Evolutionary conservation across 2,329 filamentous ascomycete genomes (phyloP), one percentile per base, ranked within the genome.

Genomic region (Aspergillus versicolor): DNA sequence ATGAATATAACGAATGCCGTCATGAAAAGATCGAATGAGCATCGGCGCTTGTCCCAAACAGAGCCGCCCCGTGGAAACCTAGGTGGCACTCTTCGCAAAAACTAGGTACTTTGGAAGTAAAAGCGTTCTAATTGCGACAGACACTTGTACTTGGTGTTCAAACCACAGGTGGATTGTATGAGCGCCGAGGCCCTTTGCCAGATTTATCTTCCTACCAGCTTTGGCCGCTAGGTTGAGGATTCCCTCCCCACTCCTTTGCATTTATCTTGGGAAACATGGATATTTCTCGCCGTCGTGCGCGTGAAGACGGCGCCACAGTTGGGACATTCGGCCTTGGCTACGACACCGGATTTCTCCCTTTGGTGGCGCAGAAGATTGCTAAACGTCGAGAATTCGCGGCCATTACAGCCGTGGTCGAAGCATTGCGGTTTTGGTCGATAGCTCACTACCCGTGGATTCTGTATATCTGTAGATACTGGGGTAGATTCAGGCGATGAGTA

Each of bases 371-470:
- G 80, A 3, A 97, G 83, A 71, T 97, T 97, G 83, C 92, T 96
- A 72, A 97, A 97, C 3, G 93, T 97, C 17, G 91, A 96, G 70
- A 97, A 97, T 69, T 96, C 90, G 30, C 92, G 87, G 19, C 93
- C 93, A 68, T 97, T 96, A 80, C 93, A 97, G 11, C 92, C 93
- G 70, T 97, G 93, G 60, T 97, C 93, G 90, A 91, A 97, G 75
- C 93, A 97, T 72, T 96, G 91, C 45, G 92, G 92, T 77, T 96
- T 96, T n/a, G 91, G 91, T 63, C 90, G 84, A 65, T 86, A 87
- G 72, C 89, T 88, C 17, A 92, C 82, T 15, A 92, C 85, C 58
- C 89, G 82, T 40, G 85, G 73, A 47, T 75, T 75, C 24, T 75
- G 72, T n/a, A 68, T 68, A 21, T 76, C 75, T 54, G 74, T 68